Evolutionary conservation across 1,284 basidiomycete genomes (phyloP).

Genomic region (Veloboletus limbatus): DNA sequence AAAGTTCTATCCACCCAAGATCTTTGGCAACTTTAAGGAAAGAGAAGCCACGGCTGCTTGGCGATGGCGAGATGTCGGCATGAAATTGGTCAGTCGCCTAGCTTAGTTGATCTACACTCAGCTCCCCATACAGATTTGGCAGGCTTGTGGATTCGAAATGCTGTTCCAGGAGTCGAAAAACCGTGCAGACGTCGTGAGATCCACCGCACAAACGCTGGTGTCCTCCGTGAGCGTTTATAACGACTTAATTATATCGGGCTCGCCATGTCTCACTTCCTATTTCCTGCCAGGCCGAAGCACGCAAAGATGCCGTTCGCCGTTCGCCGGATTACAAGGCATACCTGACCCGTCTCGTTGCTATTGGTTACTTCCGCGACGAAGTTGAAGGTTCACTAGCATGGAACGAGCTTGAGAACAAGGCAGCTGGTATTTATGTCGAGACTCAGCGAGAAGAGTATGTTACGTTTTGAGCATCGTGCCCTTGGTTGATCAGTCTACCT

Average conservation of each 20-base stretch:
- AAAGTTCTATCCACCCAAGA: constrained; percentile 87
- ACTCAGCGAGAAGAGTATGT: constrained; percentile 66
- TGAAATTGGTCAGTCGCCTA: constrained; percentile 69
- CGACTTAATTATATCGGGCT: too few species aligned
- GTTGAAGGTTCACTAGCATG: constrained; percentile 73
- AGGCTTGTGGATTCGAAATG: constrained; percentile 95
- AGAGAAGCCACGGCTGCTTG: constrained; percentile 60
- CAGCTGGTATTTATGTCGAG: constrained; percentile 64
- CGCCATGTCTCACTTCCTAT: background rate
- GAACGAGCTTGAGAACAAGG: constrained; percentile 70
- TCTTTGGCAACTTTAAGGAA: constrained; percentile 78
- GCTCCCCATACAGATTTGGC: constrained; percentile 3
- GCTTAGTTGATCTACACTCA: background rate
- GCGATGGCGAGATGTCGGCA: constrained; percentile 80
- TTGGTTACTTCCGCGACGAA: constrained; percentile 77
- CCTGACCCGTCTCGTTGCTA: constrained; percentile 57
- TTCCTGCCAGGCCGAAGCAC: constrained; percentile 49
- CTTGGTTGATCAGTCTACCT: constrained; percentile 6
- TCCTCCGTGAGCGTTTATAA: constrained; percentile 45
- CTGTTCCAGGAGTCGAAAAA: constrained; percentile 80
- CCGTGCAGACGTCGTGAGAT: constrained; percentile 39
- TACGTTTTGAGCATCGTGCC: background rate
- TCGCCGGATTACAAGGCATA: constrained; percentile 68
- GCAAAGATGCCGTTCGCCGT: constrained; percentile 61
- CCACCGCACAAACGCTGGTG: constrained; percentile 37